Conservation (phyloP, 306 rosid genomes). For the Pachyrhizus erosus region DNA sequence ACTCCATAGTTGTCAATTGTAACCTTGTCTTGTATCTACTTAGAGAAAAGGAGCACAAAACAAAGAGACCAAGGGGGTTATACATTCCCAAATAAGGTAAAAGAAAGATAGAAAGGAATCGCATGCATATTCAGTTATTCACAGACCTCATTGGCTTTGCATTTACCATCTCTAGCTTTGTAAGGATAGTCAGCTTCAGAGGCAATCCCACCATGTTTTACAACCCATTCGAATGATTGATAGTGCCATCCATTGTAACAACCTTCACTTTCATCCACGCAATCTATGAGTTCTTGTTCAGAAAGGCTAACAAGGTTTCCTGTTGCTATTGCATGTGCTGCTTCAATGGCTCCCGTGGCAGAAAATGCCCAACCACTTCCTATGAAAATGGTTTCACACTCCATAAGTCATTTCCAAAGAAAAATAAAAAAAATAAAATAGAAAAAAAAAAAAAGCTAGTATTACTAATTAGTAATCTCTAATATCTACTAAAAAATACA, state of each 20-base stretch:
- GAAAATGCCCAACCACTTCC: not conserved
- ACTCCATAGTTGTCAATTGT: not conserved
- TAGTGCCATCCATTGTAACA: slow-evolving; percentile 2
- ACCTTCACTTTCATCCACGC: not conserved
- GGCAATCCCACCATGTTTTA: not conserved
- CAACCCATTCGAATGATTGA: not conserved
- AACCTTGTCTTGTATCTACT: not conserved
- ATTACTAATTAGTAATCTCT: not conserved
- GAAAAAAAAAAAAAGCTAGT: not conserved
- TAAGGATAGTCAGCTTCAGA: not conserved
- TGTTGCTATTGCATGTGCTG: slow-evolving; percentile 10
- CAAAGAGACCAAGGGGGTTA: not conserved
- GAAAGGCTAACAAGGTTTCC: not conserved
- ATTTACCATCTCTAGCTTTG: not conserved
- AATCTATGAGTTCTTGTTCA: not conserved
- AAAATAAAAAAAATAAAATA: too few species aligned
- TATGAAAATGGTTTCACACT: not conserved
- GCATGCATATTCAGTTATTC: not conserved
- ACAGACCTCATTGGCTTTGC: slow-evolving; percentile 5
- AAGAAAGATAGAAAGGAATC: not conserved
- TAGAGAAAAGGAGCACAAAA: not conserved
- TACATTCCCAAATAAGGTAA: not conserved
- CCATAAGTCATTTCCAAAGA: not conserved
- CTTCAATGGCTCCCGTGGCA: not conserved
- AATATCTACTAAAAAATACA: not conserved